Base-by-base conservation (phyloP, 305 asterid species). In the Fraxinus albicans region DNA sequence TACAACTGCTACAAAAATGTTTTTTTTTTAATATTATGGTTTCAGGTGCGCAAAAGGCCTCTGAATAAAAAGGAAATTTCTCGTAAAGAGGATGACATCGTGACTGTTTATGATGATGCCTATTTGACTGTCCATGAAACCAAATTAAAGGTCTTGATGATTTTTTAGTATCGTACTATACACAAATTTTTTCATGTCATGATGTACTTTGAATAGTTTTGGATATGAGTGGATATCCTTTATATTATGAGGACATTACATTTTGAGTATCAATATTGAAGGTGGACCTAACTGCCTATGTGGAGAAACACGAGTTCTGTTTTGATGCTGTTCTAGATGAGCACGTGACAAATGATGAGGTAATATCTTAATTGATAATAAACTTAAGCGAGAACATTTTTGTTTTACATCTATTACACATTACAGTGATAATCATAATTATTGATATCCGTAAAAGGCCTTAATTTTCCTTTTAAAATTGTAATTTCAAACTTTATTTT, bases 201-300 rank as follows among this genome's bases (percentile, higher is more conserved):
- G 19, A 44, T 79, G 73, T 76, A n/a, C 76, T 38, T 65, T 81
- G 12, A 55, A 76, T 58, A 55, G 72, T 79, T 12, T 25, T 77
- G 29, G 36, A 23, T 31, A 17, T 67, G 35, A 15, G 9, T 29
- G 75, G 77, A 53, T 69, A 31, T 58, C 9, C 60, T n/a, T 38
- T 27, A 58, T 17, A 73, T 79, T 42, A 44, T 69, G 80, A 81
- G 58, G 83, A 78, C 79, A 89, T 92, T 73, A 88, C 82, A 77
- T 84, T 83, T 69, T 83, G 86, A 60, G 82, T 80, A 77, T 88
- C 77, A 29, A 10, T 87, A 67, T 73, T 83, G 89, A 85, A 97
- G 99, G 99, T 97, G 82, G 99, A 97, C 87, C 91, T 97, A 91
- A 97, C 99, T 82, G 99, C 99, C 55, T 97, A 97, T 77, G 98